phyloP scores from a whole-genome alignment of 2,329 filamentous ascomycete genomes.

The Penicillium concentricum region DNA sequence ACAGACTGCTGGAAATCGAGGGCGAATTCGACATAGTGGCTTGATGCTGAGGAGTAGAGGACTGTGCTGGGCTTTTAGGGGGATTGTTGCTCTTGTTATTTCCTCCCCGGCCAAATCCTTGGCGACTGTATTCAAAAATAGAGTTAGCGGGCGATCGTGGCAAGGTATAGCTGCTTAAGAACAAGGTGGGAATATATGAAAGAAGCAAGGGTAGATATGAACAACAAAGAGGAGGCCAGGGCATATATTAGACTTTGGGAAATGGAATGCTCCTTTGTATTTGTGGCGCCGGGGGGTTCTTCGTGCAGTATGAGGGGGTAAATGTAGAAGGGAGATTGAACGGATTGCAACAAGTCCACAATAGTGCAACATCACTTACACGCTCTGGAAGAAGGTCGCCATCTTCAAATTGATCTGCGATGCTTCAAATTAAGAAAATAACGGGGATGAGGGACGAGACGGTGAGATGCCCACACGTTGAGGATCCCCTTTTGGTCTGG shows the following conservation, averaged over 20 bases:
- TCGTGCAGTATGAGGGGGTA: slow-evolving; percentile 24
- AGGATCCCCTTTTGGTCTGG: slow-evolving; percentile 20
- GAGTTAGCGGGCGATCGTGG: slow-evolving; percentile 25
- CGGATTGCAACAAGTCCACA: neutral
- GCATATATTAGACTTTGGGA: slow-evolving; percentile 14
- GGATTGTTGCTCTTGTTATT: slow-evolving; percentile 47
- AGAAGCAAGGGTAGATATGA: slow-evolving; percentile 3
- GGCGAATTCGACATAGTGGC: slow-evolving; percentile 39
- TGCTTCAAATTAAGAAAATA: slow-evolving; percentile 8
- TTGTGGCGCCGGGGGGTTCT: slow-evolving; percentile 19
- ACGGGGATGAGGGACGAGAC: slow-evolving; percentile 7
- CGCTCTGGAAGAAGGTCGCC: slow-evolving; percentile 52
- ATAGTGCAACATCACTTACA: slow-evolving; percentile 40
- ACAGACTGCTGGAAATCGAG: slow-evolving; percentile 39
- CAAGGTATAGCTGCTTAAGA: slow-evolving; percentile 7
- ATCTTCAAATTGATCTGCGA: slow-evolving; percentile 31
- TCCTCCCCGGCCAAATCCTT: slow-evolving; percentile 50
- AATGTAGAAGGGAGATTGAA: slow-evolving; percentile 8
- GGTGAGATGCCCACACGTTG: slow-evolving; percentile 11
- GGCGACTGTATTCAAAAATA: slow-evolving; percentile 39
- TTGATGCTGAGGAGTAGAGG: slow-evolving; percentile 27
- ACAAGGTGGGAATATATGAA: slow-evolving; percentile 3
- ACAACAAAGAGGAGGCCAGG: slow-evolving; percentile 2
- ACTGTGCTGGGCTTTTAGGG: slow-evolving; percentile 38
- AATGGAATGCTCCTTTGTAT: slow-evolving; percentile 19